These are phyloP conservation scores for Wickerhamomyces canadensis DNA, from an alignment of 805 yeast genomes.

Conservation along the genomic window DNA sequence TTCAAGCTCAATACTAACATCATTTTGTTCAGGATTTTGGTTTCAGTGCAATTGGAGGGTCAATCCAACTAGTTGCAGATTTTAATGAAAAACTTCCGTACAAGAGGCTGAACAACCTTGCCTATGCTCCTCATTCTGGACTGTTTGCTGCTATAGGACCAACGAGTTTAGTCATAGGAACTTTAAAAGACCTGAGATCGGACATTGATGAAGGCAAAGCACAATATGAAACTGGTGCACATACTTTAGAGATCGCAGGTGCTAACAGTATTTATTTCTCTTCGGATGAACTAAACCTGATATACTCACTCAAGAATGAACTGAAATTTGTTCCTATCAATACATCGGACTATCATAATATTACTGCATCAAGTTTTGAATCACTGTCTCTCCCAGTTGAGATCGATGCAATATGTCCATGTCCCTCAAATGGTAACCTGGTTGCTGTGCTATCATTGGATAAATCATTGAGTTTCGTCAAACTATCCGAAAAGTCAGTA, in stretches of 20 bases:
- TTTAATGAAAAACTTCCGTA: slow-evolving; percentile 32
- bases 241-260: slow-evolving; percentile 15
- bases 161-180: slow-evolving; percentile 30
- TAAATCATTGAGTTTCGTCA: slow-evolving; percentile 12
- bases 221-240: slow-evolving; percentile 15
- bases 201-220: slow-evolving; percentile 19
- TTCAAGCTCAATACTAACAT: no score
- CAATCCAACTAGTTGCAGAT: slow-evolving; percentile 28
- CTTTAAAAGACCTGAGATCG: slow-evolving; percentile 28
- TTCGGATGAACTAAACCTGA: slow-evolving; percentile 25
- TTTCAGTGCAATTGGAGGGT: slow-evolving; percentile 32
- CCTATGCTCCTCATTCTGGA: slow-evolving; percentile 28
- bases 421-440: slow-evolving; percentile 15
- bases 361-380: slow-evolving; percentile 7
- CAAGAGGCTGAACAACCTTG: slow-evolving; percentile 30
- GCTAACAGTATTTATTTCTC: slow-evolving; percentile 29
- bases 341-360: slow-evolving; percentile 1
- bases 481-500: slow-evolving; percentile 2
- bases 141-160: slow-evolving; percentile 36
- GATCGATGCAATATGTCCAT: slow-evolving; percentile 19
- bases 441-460: slow-evolving; percentile 15
- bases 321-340: slow-evolving; percentile 16
- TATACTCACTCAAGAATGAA: slow-evolving; percentile 22
- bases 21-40: slow-evolving; percentile 35
- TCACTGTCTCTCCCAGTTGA: slow-evolving; percentile 5